Percentiles rank a stretch among this genome's conserved stretches.
phyloP scores from a whole-genome alignment of 1,284 basidiomycete species.

The Boletellus dicymbophilus region DNA sequence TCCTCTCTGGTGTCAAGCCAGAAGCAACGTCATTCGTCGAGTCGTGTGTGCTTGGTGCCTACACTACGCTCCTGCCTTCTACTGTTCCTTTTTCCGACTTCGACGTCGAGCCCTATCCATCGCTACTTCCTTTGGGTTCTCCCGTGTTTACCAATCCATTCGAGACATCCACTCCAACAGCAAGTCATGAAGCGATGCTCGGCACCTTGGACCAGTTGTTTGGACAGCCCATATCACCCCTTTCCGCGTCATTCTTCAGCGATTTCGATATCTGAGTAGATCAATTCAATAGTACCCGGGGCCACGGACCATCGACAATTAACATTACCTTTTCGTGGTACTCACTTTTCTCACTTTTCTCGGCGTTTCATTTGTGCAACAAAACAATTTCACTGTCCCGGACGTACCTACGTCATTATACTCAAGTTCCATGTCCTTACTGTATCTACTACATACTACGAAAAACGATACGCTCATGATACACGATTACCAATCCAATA shows the following conservation, averaged over 20 bases:
- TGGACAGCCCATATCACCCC: conserved; percentile 27
- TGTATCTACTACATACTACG: conserved; percentile 18
- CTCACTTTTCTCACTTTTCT: too few species aligned
- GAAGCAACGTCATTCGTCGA: conserved; percentile 29
- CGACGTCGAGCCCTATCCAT: conserved; percentile 8
- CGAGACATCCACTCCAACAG: conserved; percentile 12
- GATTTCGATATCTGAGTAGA: conserved; percentile 19
- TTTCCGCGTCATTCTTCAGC: conserved; percentile 12
- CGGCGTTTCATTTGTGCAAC: not conserved
- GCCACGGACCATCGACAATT: not conserved
- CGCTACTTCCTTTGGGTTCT: conserved; percentile 18
- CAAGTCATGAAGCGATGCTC: conserved; percentile 14
- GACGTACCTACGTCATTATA: conserved; percentile 7
- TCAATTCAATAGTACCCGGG: not conserved
- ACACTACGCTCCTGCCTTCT: conserved; percentile 10
- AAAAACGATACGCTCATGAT: conserved; percentile 1
- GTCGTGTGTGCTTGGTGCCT: conserved; percentile 24
- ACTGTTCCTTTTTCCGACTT: conserved; percentile 10
- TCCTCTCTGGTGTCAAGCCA: conserved; percentile 34
- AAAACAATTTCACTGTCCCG: conserved; percentile 1
- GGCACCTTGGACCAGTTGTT: conserved; percentile 31
- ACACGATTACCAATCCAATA: not conserved
- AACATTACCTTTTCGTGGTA: not conserved
- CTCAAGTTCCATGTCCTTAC: conserved; percentile 7
- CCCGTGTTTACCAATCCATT: conserved; percentile 35